These are phyloP conservation scores for Chaetomidium leptoderma DNA, from an alignment of 495 filamentous ascomycete genomes.

Conservation along the genomic window DNA sequence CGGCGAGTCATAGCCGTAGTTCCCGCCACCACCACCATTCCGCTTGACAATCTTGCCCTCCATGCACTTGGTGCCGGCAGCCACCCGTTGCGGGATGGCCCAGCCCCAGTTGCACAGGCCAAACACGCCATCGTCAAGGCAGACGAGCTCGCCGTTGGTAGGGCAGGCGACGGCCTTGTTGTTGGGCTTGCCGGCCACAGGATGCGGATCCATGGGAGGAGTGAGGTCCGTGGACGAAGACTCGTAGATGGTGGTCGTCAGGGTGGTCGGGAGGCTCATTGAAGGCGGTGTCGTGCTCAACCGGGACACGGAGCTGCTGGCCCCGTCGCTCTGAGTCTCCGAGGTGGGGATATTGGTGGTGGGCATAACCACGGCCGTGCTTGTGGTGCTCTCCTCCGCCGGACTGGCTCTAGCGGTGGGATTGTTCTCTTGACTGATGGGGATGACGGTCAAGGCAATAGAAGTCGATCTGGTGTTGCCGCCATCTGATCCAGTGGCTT, in stretches of 20 bases:
- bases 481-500: not conserved
- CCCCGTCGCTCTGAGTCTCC: not conserved
- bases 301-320: not conserved
- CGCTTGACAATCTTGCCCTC: slow-evolving; percentile 9
- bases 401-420: not conserved
- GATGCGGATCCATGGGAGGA: not conserved
- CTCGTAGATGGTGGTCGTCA: not conserved
- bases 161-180: not conserved
- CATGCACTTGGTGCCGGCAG: slow-evolving; percentile 5
- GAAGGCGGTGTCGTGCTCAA: not conserved
- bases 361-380: not conserved
- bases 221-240: not conserved
- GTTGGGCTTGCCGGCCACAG: not conserved
- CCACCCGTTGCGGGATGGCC: not conserved
- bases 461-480: not conserved
- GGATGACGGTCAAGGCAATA: not conserved
- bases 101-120: slow-evolving; percentile 14
- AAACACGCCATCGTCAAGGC: slow-evolving; percentile 1
- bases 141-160: not conserved
- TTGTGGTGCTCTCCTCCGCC: not conserved
- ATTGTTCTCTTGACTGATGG: not conserved
- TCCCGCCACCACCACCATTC: not conserved
- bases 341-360: not conserved
- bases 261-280: not conserved
- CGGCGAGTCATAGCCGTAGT: not conserved